phyloP scores from a whole-genome alignment of 805 yeast species.

The Pichia insulana region DNA sequence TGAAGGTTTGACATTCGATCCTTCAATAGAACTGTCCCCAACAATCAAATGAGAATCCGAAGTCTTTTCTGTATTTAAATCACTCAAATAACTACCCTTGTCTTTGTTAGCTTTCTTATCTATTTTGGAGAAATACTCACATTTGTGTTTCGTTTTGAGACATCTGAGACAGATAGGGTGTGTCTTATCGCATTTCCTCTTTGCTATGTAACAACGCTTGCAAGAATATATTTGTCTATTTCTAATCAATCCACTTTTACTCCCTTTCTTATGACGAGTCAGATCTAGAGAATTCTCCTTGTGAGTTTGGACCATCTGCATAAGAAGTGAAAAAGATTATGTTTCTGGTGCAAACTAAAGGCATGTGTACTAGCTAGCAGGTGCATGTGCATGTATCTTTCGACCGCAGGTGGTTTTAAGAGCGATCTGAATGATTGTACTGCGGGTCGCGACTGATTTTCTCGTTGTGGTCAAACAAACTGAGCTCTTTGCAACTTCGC shows the following conservation, averaged over 20 bases:
- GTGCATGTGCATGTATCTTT: too few species aligned
- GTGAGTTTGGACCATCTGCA: too few species aligned
- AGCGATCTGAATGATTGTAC: too few species aligned
- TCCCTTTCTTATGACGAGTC: background rate
- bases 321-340: too few species aligned
- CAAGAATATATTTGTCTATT: conserved; percentile 16
- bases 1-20: background rate
- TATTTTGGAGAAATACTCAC: conserved; percentile 14
- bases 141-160: conserved; percentile 6
- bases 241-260: conserved; percentile 8
- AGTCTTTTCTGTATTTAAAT: conserved; percentile 3
- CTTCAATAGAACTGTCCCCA: conserved; percentile 1
- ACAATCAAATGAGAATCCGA: conserved; percentile 5
- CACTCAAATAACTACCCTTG: background rate
- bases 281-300: too few species aligned
- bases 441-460: too few species aligned
- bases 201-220: conserved; percentile 14
- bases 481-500: too few species aligned
- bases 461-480: too few species aligned
- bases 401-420: too few species aligned
- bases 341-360: too few species aligned
- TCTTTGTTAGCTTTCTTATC: background rate
- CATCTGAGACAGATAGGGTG: conserved; percentile 14
- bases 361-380: too few species aligned
- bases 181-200: conserved; percentile 17